Evolutionary conservation across 768 basidiomycete species (phyloP).

Genomic region (Podaxis sp.): DNA sequence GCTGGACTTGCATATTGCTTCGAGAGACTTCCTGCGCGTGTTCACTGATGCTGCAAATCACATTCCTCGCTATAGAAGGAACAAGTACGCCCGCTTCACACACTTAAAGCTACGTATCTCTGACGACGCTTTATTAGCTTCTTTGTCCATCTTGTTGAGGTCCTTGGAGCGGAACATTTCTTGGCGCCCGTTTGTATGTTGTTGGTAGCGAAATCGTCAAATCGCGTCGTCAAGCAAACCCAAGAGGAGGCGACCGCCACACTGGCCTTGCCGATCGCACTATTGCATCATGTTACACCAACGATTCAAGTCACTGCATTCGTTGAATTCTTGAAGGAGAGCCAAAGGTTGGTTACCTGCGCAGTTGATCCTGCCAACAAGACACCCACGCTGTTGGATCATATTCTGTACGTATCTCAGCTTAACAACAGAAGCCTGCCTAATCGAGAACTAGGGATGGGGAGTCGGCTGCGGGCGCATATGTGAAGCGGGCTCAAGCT

Average conservation of each 20-base stretch:
- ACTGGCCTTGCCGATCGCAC: slow-evolving; percentile 62
- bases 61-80: slow-evolving; percentile 89
- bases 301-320: slow-evolving; percentile 60
- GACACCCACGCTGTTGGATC: slow-evolving; percentile 53
- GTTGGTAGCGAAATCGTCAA: slow-evolving; percentile 74
- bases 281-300: slow-evolving; percentile 56
- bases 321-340: slow-evolving; percentile 64
- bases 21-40: slow-evolving; percentile 81
- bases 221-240: slow-evolving; percentile 62
- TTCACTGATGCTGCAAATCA: slow-evolving; percentile 94
- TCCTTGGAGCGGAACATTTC: slow-evolving; percentile 79
- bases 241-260: slow-evolving; percentile 56
- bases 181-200: slow-evolving; percentile 82
- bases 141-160: slow-evolving; percentile 83
- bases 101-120: not conserved
- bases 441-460: slow-evolving; percentile 46
- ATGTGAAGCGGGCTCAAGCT: slow-evolving; percentile 64
- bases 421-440: not conserved
- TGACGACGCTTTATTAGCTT: slow-evolving; percentile 50
- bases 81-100: slow-evolving; percentile 53
- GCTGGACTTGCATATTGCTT: slow-evolving; percentile 63
- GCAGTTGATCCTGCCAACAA: slow-evolving; percentile 35
- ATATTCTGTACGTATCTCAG: slow-evolving; percentile 42
- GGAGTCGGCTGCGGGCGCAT: slow-evolving; percentile 47
- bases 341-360: slow-evolving; percentile 50